Conservation (phyloP, 495 filamentous ascomycete genomes). For the Hypoxylon fuscum region DNA sequence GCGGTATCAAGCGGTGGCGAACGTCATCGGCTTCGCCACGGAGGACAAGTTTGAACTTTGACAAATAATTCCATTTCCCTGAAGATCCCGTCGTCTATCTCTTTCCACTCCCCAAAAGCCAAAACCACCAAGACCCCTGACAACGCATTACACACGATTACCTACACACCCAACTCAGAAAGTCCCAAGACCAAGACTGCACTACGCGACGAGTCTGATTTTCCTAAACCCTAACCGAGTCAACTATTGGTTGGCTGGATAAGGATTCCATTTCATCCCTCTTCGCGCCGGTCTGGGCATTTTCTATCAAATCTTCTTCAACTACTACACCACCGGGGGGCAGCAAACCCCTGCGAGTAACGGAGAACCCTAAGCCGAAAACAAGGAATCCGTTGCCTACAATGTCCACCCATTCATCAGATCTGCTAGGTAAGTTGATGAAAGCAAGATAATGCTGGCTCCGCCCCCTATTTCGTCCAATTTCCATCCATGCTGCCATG, state of each 20-base stretch:
- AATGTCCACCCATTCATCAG: conserved; percentile 36
- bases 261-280: conserved; percentile 4
- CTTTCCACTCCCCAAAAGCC: too few species aligned
- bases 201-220: conserved; percentile 20
- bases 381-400: conserved; percentile 24
- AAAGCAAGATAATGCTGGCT: conserved; percentile 21
- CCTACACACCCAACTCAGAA: conserved; percentile 4
- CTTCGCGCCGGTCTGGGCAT: conserved; percentile 8
- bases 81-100: conserved; percentile 38
- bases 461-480: conserved; percentile 32
- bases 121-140: conserved; percentile 17
- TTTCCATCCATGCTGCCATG: conserved; percentile 17
- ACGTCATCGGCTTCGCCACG: conserved; percentile 37
- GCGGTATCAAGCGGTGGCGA: conserved; percentile 28
- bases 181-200: conserved; percentile 21
- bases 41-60: conserved; percentile 14
- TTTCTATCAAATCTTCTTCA: conserved; percentile 16
- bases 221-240: conserved; percentile 20
- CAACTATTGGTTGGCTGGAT: conserved; percentile 23
- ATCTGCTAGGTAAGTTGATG: conserved; percentile 37
- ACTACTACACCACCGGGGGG: conserved; percentile 12
- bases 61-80: conserved; percentile 29
- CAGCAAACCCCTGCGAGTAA: conserved; percentile 32
- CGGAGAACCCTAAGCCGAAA: conserved; percentile 21
- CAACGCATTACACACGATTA: conserved; percentile 11